Percentiles rank a stretch among this genome's conserved stretches.
Conservation (phyloP, 805 yeast species). For the Zygoascus biomembranicola region DNA sequence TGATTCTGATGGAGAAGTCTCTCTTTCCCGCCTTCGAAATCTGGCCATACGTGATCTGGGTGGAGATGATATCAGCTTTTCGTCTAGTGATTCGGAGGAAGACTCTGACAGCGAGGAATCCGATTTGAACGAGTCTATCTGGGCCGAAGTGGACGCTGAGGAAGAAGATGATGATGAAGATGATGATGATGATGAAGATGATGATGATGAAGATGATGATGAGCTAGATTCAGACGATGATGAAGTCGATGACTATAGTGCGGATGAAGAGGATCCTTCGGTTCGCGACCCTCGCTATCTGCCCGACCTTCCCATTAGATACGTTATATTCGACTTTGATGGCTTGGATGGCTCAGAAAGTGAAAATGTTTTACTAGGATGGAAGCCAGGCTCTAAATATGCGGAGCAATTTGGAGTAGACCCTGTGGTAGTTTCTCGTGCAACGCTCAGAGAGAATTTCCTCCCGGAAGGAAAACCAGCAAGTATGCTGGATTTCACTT, state of each 20-base stretch:
- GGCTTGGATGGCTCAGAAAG: neutral
- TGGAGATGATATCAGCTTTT: constrained; percentile 7
- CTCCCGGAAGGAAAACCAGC: neutral
- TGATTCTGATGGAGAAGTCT: constrained; percentile 9
- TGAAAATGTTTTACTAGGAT: neutral
- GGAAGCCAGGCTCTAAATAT: neutral
- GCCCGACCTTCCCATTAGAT: neutral
- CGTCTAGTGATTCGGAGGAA: neutral
- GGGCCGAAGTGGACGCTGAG: neutral
- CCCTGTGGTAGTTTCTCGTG: neutral
- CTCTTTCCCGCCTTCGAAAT: constrained; percentile 6
- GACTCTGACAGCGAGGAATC: constrained; percentile 9
- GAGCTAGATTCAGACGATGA: neutral
- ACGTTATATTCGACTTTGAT: neutral
- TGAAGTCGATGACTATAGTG: neutral
- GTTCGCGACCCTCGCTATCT: neutral
- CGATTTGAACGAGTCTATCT: neutral
- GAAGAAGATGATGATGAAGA: neutral
- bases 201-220: constrained; percentile 4
- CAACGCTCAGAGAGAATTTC: neutral
- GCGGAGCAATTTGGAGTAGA: neutral
- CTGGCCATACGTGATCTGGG: constrained; percentile 11
- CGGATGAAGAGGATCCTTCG: neutral
- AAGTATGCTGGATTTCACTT: neutral
- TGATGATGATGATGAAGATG: constrained; percentile 1